Evolutionary conservation across 108 stramenopile species (phyloP), one percentile per base, ranked within the genome.

Genomic region (Seminavis robusta): DNA sequence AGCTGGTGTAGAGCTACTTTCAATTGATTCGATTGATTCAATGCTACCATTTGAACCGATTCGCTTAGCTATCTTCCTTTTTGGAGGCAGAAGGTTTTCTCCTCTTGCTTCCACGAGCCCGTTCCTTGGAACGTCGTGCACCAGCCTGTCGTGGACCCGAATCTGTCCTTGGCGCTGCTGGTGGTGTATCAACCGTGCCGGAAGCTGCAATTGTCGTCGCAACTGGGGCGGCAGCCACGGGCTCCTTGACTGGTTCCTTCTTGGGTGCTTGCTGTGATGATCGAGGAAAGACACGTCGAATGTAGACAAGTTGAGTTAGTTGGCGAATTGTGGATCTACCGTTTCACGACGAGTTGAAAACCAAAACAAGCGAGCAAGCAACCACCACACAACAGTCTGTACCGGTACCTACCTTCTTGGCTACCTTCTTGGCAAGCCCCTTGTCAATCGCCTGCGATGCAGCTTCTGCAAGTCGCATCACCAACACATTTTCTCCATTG

Each of bases 401-500:
- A 34, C 53, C 24, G 21, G 27, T 33, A 33, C 1, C n/a, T n/a
- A 20, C 17, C 3, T 53, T 55, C 44, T 4, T 29, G 62, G 73
- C 55, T 50, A 76, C 70, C 69, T 84, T 86, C 33, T 63, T 71
- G 23, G 88, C 88, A 37, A 90, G 69, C 47, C 88, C 88, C 65
- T 90, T 90, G 42, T 90, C 88, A n/a, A 84, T 58, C 26, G 84
- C 84, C 55, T 90, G 88, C 0, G 85, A 70, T 37, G 81, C 80
- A 9, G 80, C 88, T 44, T 86, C 88, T 2, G 83, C 88, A 15
- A 90, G 67, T 39, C 76, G 55, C 21, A 77, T 63, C 0, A 90
- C 80, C 44, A 90, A 53, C 41, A 86, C 81, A 58, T 81, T 81
- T 61, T 90, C 88, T 24, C 88, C 88, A 6, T 67, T 57, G 11